These are phyloP conservation scores for Penstemon eatonii DNA, from an alignment of 257 asterid species.

Conservation along the genomic window DNA sequence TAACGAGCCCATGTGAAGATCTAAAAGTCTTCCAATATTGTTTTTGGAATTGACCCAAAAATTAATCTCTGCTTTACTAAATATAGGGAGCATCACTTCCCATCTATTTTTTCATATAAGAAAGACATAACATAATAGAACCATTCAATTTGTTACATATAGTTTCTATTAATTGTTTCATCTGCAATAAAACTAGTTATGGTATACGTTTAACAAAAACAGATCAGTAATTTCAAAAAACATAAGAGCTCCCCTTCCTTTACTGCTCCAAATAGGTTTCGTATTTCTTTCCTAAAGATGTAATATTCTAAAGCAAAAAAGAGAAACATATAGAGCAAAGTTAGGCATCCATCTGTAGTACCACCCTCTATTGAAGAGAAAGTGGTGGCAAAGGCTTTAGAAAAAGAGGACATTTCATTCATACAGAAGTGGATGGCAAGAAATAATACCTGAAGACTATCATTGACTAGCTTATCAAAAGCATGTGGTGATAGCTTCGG, in stretches of 20 bases:
- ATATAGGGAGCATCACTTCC: too few species aligned
- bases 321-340: slow-evolving; percentile 34
- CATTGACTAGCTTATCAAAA: slow-evolving; percentile 78
- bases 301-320: slow-evolving; percentile 21
- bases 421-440: not conserved
- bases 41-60: not conserved
- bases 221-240: not conserved
- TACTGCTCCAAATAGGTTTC: not conserved
- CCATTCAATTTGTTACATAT: too few species aligned
- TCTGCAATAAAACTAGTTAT: not conserved
- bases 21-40: not conserved
- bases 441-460: slow-evolving; percentile 69
- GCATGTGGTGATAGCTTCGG: slow-evolving; percentile 65
- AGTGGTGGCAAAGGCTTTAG: not conserved
- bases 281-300: not conserved
- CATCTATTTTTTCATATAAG: not conserved
- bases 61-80: not conserved
- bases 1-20: not conserved
- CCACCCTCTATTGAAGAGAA: not conserved
- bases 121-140: not conserved
- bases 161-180: too few species aligned
- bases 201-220: not conserved
- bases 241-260: not conserved
- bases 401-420: not conserved
- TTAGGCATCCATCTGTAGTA: not conserved